phyloP scores from a whole-genome alignment of 331 rosid species.

The Prunus yedoensis region DNA sequence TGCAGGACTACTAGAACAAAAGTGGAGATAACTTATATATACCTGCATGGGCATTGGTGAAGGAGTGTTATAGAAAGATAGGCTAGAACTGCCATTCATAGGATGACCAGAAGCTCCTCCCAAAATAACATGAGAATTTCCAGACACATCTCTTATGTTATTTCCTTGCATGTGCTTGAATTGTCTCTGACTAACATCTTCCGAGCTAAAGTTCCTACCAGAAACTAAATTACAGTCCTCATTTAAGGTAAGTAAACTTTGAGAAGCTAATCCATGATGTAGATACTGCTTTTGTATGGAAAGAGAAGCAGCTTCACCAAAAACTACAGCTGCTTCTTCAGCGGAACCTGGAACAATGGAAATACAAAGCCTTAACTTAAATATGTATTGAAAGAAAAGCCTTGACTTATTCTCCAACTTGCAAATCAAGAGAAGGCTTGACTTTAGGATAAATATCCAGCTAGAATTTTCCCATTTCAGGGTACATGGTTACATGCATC shows the following conservation, averaged over 20 bases:
- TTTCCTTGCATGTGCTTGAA: slow-evolving; percentile 62
- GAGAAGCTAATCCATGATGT: slow-evolving; percentile 46
- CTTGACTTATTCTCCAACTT: too few relatives aligned
- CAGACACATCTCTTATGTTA: slow-evolving; percentile 67
- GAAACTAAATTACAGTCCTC: slow-evolving; percentile 63
- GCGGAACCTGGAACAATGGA: slow-evolving; percentile 69
- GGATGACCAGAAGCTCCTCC: slow-evolving; percentile 73
- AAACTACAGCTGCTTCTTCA: slow-evolving; percentile 87
- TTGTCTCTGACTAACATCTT: slow-evolving; percentile 74
- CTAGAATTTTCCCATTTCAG: not conserved
- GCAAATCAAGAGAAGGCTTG: not conserved
- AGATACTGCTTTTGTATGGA: slow-evolving; percentile 81
- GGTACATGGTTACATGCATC: too few relatives aligned
- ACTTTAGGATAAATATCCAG: not conserved
- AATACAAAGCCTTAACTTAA: slow-evolving; percentile 20
- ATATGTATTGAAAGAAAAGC: not conserved
- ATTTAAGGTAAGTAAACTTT: slow-evolving; percentile 43
- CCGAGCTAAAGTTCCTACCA: slow-evolving; percentile 48
- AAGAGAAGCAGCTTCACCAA: slow-evolving; percentile 90
- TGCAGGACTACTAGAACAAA: too few relatives aligned
- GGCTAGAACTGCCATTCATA: slow-evolving; percentile 56
- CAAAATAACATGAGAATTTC: slow-evolving; percentile 57
- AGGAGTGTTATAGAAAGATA: slow-evolving; percentile 84
- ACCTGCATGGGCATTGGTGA: slow-evolving; percentile 89
- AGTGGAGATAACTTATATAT: slow-evolving; percentile 5